These are phyloP conservation scores for Paramecium sonneborni DNA, from an alignment of 73 alveolate genomes.

Conservation along the genomic window DNA sequence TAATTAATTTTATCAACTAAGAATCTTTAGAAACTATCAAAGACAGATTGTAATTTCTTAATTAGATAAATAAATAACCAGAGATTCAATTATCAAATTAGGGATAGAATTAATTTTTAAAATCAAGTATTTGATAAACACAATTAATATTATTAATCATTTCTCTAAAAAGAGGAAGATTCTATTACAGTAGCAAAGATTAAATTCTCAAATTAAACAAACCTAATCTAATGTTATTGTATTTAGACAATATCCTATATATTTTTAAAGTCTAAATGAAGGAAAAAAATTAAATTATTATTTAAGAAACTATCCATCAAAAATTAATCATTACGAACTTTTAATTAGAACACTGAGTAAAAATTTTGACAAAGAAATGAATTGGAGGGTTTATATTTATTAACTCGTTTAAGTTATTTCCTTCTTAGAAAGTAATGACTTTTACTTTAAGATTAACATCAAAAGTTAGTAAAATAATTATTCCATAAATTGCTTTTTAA, in stretches of 20 bases:
- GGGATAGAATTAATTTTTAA: background rate
- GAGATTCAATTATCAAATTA: background rate
- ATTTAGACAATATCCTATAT: too few species aligned
- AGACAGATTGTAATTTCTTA: background rate
- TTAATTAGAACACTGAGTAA: too few species aligned
- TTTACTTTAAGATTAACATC: background rate
- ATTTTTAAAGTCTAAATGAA: too few species aligned
- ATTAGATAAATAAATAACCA: background rate
- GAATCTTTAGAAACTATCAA: background rate
- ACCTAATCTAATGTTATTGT: too few species aligned
- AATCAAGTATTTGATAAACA: background rate
- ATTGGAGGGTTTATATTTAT: too few species aligned
- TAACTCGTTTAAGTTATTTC: too few species aligned
- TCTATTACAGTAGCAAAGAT: background rate
- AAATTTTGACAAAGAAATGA: too few species aligned
- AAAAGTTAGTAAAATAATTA: background rate
- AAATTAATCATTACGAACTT: too few species aligned
- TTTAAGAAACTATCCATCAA: too few species aligned
- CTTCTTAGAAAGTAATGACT: background rate
- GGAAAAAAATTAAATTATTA: too few species aligned
- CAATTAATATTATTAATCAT: background rate
- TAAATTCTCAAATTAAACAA: too few species aligned
- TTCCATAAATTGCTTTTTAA: background rate
- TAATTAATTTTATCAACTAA: constrained; percentile 2
- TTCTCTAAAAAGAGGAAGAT: background rate